Evolutionary conservation across 2,329 filamentous ascomycete genomes (phyloP).

Genomic region (Epichloe sp.): DNA sequence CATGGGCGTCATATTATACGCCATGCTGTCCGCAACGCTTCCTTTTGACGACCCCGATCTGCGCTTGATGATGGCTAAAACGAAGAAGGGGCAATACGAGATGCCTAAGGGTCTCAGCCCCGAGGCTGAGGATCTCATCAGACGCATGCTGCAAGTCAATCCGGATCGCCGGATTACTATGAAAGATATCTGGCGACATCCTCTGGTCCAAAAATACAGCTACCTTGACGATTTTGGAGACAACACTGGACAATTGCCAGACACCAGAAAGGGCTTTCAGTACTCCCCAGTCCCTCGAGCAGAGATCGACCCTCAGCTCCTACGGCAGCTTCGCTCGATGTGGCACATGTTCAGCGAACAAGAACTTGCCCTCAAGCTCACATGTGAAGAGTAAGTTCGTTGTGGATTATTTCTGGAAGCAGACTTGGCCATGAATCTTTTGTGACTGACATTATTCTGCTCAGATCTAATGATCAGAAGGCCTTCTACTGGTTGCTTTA

Average conservation of each 20-base stretch:
- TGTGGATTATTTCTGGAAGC: background rate
- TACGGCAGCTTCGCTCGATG: conserved; percentile 76
- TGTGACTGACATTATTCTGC: conserved; percentile 15
- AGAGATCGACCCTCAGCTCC: conserved; percentile 67
- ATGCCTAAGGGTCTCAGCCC: conserved; percentile 49
- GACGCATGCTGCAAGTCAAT: conserved; percentile 64
- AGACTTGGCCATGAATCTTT: background rate
- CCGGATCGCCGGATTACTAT: conserved; percentile 70
- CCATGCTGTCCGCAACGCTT: conserved; percentile 68
- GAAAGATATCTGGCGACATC: conserved; percentile 72
- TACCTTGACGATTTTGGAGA: conserved; percentile 55
- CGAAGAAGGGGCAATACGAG: conserved; percentile 45
- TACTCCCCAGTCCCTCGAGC: conserved; percentile 44
- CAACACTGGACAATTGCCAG: conserved; percentile 37
- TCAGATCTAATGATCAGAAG: conserved; percentile 76
- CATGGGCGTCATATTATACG: conserved; percentile 78
- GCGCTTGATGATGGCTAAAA: conserved; percentile 46
- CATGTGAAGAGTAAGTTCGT: conserved; percentile 44
- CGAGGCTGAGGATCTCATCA: conserved; percentile 67
- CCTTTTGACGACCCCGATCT: conserved; percentile 66
- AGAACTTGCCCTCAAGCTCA: conserved; percentile 55
- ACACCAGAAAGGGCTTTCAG: conserved; percentile 47
- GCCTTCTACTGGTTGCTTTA: conserved; percentile 79
- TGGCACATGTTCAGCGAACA: conserved; percentile 79
- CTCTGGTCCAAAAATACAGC: conserved; percentile 74